Base-by-base conservation (phyloP, 495 filamentous ascomycete genomes). In the Aspergillus indologenus region DNA sequence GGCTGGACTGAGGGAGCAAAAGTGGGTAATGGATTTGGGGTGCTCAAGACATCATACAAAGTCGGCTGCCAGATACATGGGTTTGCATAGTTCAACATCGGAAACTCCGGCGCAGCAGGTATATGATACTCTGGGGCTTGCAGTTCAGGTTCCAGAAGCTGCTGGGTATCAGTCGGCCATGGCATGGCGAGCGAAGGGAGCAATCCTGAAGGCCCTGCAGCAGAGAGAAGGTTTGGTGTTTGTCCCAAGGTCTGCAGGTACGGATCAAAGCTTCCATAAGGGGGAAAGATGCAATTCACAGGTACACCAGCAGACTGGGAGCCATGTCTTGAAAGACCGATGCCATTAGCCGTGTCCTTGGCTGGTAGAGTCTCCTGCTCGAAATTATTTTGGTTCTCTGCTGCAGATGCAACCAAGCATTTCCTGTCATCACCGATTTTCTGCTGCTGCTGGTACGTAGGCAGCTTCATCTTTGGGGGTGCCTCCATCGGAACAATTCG, bases 401-500 rank as follows among this genome's bases (percentile, higher is more conserved):
- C 34, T 19, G 3, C 31, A 2, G 44, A 53, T 8, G 46, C 45
- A 18, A 21, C 5, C 18, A 54, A 47, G 21, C 19, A 12, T 19
- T 20, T 15, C 4, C n/a, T 55, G 6, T 29, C 44, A 54, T 18
- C 62, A 21, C 45, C 47, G 21, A 19, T 61, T 11, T 40, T 57
- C 24, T 11, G 44, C 52, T 60, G 54, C 40, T 63, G 62, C 15
- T 48, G 68, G 44, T 18, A 48, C 54, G 40, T 29, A 2, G 62
- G 65, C 22, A 71, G 56, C 45, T 70, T 66, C 51, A 73, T 69
- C 58, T 74, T 74, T 14, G 69, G 76, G 8, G 61, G 60, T 23
- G 62, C 65, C 15, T 67, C 64, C 68, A 78, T 81, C 5, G 84
- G 82, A 18, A 88, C 83, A 45, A 88, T 82, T 34, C 77, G 79